Base-by-base conservation (phyloP, 2,329 filamentous ascomycete species). In the Trichoderma polysporum region DNA sequence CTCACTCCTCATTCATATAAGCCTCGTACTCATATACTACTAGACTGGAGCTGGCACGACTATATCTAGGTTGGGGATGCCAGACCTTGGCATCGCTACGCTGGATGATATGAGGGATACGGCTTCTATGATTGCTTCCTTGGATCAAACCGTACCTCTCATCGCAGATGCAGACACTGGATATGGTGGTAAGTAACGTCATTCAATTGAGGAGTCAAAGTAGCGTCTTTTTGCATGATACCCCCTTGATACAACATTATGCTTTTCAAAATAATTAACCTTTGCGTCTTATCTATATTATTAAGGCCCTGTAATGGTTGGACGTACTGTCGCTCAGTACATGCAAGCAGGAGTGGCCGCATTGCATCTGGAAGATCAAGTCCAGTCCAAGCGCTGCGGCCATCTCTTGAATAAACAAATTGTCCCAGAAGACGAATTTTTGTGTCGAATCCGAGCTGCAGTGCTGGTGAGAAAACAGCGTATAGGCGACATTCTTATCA, bases 371-470 rank as follows among this genome's bases (percentile, higher is more conserved):
- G 87, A 90, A 74, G 87, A 89, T 75, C 87, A 90, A 77, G 81
- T 90, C 19, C 78, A 83, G 50, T 85, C 82, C 52, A 91, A 91
- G 78, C 84, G 88, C 10, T 91, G 88, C 74, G 88, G 88, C 0
- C 88, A 91, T 73, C 79, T 91, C 0, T 75, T 77, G 0, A 86
- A 86, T 63, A 91, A 91, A 75, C 80, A 85, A 66, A 77, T 90
- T 13, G 88, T 90, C 9, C 73, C 77, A 1, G 68, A 74, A 0
- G 81, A 83, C 0, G 81, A 82, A 22, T 90, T 82, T 70, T 73
- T 81, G n/a, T 75, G 79, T n/a, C 81, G 88, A 0, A 86, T 90
- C 71, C 79, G 83, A 0, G 87, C 88, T 0, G 86, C 86, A 0
- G 79, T 77, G 13, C 76, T 80, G 8, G 84, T 86, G 1, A 79